These are phyloP conservation scores for Botrytis fabae DNA, from an alignment of 2,329 filamentous ascomycete species.

Conservation along the genomic window DNA sequence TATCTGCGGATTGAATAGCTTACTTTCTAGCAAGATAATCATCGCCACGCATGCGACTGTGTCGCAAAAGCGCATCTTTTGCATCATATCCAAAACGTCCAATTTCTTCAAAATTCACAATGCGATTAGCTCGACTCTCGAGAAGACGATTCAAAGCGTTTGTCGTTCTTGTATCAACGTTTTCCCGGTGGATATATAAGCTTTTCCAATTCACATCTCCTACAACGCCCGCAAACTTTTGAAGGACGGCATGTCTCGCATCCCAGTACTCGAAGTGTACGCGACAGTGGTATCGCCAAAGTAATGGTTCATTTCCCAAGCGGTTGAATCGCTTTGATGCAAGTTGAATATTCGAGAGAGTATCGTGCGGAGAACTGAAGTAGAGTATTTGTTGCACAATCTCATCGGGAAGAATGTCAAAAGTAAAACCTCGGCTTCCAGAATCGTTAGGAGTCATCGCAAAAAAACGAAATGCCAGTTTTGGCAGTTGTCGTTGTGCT, in stretches of 20 bases:
- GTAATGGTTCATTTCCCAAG: conserved; percentile 67
- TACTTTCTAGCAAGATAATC: conserved; percentile 76
- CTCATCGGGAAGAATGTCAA: conserved; percentile 65
- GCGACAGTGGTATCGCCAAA: conserved; percentile 79
- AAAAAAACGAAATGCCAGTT: background rate
- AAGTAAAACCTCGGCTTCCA: background rate
- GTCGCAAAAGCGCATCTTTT: conserved; percentile 76
- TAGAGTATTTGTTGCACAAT: conserved; percentile 77
- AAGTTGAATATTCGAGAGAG: conserved; percentile 49
- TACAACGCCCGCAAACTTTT: conserved; percentile 55
- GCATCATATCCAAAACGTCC: conserved; percentile 78
- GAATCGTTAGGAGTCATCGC: conserved; percentile 3
- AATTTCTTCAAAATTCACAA: conserved; percentile 69
- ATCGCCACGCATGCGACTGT: conserved; percentile 57
- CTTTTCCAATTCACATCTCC: conserved; percentile 71
- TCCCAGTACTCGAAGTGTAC: conserved; percentile 75
- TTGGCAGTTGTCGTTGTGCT: background rate
- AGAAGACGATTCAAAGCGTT: conserved; percentile 67
- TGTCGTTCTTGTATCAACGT: conserved; percentile 53
- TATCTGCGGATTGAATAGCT: conserved; percentile 21
- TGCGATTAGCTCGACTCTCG: conserved; percentile 66
- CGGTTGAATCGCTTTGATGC: conserved; percentile 64
- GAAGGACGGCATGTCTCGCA: conserved; percentile 57
- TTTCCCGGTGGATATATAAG: conserved; percentile 59
- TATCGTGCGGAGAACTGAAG: conserved; percentile 58